Conservation (phyloP, 1,284 basidiomycete genomes). For the Rhodotorula sp. region DNA sequence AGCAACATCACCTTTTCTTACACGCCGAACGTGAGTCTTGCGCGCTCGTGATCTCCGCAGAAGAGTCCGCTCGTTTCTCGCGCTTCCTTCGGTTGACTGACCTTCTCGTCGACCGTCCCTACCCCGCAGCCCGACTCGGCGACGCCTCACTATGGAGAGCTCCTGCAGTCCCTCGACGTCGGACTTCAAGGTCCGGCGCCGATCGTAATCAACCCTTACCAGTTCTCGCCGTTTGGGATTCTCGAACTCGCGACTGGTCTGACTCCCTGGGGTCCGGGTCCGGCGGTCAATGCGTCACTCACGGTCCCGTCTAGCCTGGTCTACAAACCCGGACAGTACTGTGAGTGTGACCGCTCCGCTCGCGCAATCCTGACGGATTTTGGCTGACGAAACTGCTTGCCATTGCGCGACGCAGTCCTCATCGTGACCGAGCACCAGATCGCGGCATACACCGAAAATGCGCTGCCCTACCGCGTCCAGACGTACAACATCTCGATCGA, state of each 20-base stretch:
- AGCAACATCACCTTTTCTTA: background rate
- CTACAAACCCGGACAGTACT: constrained; percentile 4
- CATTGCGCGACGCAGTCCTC: background rate
- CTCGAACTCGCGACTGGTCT: background rate
- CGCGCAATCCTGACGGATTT: too few relatives aligned
- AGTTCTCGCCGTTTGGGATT: background rate
- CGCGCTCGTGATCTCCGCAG: too few relatives aligned
- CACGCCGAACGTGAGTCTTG: background rate
- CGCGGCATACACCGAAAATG: background rate
- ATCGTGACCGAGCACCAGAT: constrained; percentile 6
- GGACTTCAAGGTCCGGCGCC: constrained; percentile 2
- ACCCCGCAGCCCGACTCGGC: background rate
- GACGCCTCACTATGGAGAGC: background rate
- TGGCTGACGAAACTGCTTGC: too few relatives aligned
- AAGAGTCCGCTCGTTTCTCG: too few relatives aligned
- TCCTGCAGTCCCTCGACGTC: background rate
- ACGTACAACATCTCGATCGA: constrained; percentile 10
- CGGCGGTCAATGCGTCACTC: background rate
- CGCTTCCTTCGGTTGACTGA: background rate
- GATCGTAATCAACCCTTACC: background rate
- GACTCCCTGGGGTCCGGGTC: background rate
- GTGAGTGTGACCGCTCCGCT: background rate
- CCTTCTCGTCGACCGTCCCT: background rate
- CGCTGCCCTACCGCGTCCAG: background rate
- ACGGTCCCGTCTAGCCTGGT: background rate